Conservation (phyloP, 2,329 filamentous ascomycete genomes). For the Arthrobotrys sphaeroides region DNA sequence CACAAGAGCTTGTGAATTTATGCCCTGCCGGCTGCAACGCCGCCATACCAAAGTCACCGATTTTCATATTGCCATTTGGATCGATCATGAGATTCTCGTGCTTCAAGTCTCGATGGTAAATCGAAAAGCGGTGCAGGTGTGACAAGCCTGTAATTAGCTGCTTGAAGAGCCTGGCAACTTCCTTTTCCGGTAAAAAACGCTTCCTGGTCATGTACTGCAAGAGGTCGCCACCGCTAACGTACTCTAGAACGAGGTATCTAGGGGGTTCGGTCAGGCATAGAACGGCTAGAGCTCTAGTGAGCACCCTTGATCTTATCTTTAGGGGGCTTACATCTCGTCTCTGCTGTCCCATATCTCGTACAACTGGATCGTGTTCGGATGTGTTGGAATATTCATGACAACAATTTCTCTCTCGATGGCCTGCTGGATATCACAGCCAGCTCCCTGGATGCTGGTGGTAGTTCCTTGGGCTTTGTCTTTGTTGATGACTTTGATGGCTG, state of each 20-base stretch:
- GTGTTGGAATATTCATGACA: slow-evolving; percentile 95
- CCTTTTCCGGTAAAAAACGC: slow-evolving; percentile 78
- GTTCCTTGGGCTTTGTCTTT: slow-evolving; percentile 66
- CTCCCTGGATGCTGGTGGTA: slow-evolving; percentile 33
- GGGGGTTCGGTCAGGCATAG: not conserved
- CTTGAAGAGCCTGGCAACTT: slow-evolving; percentile 84
- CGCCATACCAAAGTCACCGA: slow-evolving; percentile 98
- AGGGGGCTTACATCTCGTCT: slow-evolving; percentile 86
- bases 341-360: slow-evolving; percentile 99
- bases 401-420: slow-evolving; percentile 92
- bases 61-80: slow-evolving; percentile 78
- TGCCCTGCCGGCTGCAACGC: slow-evolving; percentile 83
- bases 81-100: slow-evolving; percentile 96
- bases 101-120: slow-evolving; percentile 95
- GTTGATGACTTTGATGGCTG: slow-evolving; percentile 94
- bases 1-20: slow-evolving; percentile 86
- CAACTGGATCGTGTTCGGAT: slow-evolving; percentile 91
- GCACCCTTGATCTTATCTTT: not conserved
- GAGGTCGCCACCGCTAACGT: slow-evolving; percentile 82
- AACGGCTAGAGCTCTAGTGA: not conserved
- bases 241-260: slow-evolving; percentile 94
- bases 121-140: slow-evolving; percentile 93
- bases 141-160: slow-evolving; percentile 92
- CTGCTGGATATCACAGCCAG: slow-evolving; percentile 45
- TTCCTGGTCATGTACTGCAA: slow-evolving; percentile 83